Evolutionary conservation across 2,329 filamentous ascomycete genomes (phyloP).

Genomic region (Chaetomiaceae sp.): DNA sequence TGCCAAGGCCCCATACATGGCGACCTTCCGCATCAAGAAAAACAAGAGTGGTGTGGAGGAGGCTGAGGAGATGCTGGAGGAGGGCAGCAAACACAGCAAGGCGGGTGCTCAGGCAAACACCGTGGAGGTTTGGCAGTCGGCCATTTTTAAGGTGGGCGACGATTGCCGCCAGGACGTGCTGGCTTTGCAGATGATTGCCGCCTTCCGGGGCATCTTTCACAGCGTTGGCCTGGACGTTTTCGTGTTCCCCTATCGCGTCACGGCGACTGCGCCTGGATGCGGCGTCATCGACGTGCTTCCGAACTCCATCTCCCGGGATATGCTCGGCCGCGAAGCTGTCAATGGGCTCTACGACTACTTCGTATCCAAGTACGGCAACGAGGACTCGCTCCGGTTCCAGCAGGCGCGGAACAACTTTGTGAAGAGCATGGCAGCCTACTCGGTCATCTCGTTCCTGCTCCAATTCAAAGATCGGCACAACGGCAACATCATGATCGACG

Average conservation of each 20-base stretch:
- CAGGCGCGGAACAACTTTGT: conserved; percentile 95
- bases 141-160: conserved; percentile 99
- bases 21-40: conserved; percentile 94
- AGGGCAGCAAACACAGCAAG: conserved; percentile 37
- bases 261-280: conserved; percentile 92
- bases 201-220: conserved; percentile 96
- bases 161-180: conserved; percentile 97
- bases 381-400: conserved; percentile 92
- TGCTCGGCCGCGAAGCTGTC: conserved; percentile 95
- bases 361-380: conserved; percentile 91
- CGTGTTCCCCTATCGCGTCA: conserved; percentile 95
- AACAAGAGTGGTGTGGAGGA: conserved; percentile 52
- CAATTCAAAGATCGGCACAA: conserved; percentile 99
- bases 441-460: conserved; percentile 89
- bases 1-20: conserved; percentile 98
- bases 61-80: conserved; percentile 47
- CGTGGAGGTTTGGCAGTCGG: conserved; percentile 96
- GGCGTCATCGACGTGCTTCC: conserved; percentile 97
- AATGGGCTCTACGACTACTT: conserved; percentile 99
- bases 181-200: conserved; percentile 94
- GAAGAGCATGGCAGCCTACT: conserved; percentile 98
- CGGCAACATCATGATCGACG: conserved; percentile 99
- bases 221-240: conserved; percentile 91
- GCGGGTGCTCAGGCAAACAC: conserved; percentile 45
- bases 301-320: conserved; percentile 96